Base-by-base conservation (phyloP, 2,329 filamentous ascomycete species). In the Sclerotinia glacialis region DNA sequence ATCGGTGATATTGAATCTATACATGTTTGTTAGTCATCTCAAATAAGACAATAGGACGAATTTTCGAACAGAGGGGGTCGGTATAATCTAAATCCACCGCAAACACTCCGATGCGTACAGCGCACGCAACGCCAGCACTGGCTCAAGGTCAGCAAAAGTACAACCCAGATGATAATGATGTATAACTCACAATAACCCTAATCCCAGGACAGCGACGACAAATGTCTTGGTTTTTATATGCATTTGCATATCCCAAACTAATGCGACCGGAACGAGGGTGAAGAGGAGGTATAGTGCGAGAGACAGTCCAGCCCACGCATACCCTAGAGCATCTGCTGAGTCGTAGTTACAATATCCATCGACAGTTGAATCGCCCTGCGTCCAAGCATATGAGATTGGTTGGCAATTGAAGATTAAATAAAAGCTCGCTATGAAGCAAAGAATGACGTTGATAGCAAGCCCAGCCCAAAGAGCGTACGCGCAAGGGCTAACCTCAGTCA, bases 201-300 rank as follows among this genome's bases (percentile, higher is more conserved):
- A n/a, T 21, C 65, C 59, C 18, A 67, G 31, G 14, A 64, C 58
- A 8, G 42, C 18, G 40, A 64, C 44, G 16, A 67, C 59, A 4
- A 64, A 64, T 1, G 37, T 23, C 59, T 67, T 67, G 11, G 52
- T 64, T 16, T 56, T 63, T 23, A 55, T 37, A 18, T 64, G 46
- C 65, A 67, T 67, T 44, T 67, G 58, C 58, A 67, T 61, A 40
- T 64, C 26, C 65, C 65, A 67, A 54, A 67, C 58, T 16, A 67
- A 34, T 21, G 54, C 37, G 26, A 64, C 60, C 2, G 65, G 65
- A 40, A 64, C 49, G 2, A 67, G 26, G 12, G 54, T 62, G 37
- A 64, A 52, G 18, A 67, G 49, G 21, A 56, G 40, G 23, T 67
- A 63, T 31, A 67, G 42, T 11, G 49, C 58, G 7, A 67, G 49